Evolutionary conservation across 805 yeast species (phyloP), one percentile per base, ranked within the genome.

Genomic region (Metschnikowia kofuensis): DNA sequence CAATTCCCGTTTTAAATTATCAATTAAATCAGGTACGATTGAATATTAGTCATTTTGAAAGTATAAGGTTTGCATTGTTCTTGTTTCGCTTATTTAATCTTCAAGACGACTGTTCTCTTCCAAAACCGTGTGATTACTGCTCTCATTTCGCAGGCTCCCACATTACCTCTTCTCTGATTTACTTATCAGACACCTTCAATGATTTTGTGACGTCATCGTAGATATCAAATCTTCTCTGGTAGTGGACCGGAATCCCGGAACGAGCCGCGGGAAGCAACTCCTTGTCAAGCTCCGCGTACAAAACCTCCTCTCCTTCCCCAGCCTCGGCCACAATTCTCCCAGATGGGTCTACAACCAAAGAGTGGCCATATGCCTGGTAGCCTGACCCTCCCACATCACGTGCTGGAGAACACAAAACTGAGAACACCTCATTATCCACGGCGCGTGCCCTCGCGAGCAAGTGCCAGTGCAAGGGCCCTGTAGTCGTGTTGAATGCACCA

Each of bases 391-490:
- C 78, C 45, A 75, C 69, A 63, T 89, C 89, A 60, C 97, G 79
- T 2, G 96, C 91, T 3, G 97, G 97, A 7, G 96, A 88, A 55
- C 96, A 89, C 55, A 89, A 68, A 35, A 92, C 74, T 4, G 87
- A 85, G 53, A 80, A 87, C 12, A 57, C 35, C 39, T 57, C 52
- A 50, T 57, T 87, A 63, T 87, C 95, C 12, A 87, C 81, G 3
- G 92, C 87, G 53, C 94, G 72, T 0, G 89, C 71, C 51, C 83
- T 76, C 1, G 89, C 92, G 50, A 87, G 74, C 49, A 85, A 72
- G 57, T 83, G 86, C 95, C 95, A 87, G 63, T 84, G 92, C 65
- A 84, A 69, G 0, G 95, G 95, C 0, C 95, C 95, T 0, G 94
- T 87, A 13, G 85, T 84, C 7, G 91, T 84, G 70, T 87, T 87